These are phyloP conservation scores for Plenodomus lindquistii DNA, from an alignment of 2,329 filamentous ascomycete genomes.

Conservation along the genomic window DNA sequence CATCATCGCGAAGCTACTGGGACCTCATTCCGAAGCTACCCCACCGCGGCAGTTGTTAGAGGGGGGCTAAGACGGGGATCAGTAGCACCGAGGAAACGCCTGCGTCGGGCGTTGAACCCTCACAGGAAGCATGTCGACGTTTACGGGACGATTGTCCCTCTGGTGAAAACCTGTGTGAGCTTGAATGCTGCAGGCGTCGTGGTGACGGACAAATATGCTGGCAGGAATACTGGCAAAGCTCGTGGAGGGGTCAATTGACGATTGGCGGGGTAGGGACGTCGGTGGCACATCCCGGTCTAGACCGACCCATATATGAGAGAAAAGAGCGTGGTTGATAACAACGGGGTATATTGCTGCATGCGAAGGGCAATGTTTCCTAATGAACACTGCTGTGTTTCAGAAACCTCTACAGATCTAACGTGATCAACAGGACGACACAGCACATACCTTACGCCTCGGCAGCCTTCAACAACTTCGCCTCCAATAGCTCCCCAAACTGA, in stretches of 20 bases:
- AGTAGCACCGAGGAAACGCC: slow-evolving; percentile 12
- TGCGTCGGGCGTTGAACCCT: not conserved
- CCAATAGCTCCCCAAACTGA: slow-evolving; percentile 32
- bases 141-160: not conserved
- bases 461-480: slow-evolving; percentile 33
- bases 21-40: slow-evolving; percentile 23
- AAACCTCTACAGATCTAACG: not conserved
- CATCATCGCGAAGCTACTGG: slow-evolving; percentile 9
- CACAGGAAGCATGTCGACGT: not conserved
- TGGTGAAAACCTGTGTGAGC: not conserved
- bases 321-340: not conserved
- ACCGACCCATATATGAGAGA: not conserved
- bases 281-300: not conserved
- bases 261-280: slow-evolving; percentile 19
- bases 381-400: not conserved
- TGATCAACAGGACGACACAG: not conserved
- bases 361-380: not conserved
- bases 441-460: slow-evolving; percentile 9
- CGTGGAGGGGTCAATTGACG: slow-evolving; percentile 18
- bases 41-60: slow-evolving; percentile 44
- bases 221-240: not conserved
- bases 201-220: not conserved
- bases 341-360: slow-evolving; percentile 4
- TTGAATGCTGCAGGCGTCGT: not conserved
- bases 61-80: slow-evolving; percentile 7